Conservation (phyloP, 2,329 filamentous ascomycete genomes). For the Penicillium brasilianum region DNA sequence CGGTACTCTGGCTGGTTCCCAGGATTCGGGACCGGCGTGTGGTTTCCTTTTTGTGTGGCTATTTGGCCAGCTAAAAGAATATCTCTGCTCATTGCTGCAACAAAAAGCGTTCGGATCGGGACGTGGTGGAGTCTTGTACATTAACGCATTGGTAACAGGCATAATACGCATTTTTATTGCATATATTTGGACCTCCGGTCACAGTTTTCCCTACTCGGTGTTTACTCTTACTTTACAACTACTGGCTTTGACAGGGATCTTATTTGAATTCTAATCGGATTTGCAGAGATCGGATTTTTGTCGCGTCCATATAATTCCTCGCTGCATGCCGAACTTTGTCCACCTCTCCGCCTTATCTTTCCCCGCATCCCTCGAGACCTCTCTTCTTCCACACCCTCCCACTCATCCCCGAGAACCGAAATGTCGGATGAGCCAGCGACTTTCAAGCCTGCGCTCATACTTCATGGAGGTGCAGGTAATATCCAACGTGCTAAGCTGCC, state of each 20-base stretch:
- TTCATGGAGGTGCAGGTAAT: constrained; percentile 76
- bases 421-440: constrained; percentile 12
- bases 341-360: constrained; percentile 17
- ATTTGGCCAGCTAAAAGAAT: constrained; percentile 17
- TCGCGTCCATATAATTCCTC: not conserved
- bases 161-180: constrained; percentile 33
- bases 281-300: not conserved
- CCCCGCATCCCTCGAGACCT: constrained; percentile 18
- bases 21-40: constrained; percentile 27
- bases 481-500: constrained; percentile 66
- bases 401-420: not conserved
- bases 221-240: not conserved
- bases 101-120: constrained; percentile 19
- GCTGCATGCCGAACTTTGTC: not conserved
- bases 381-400: not conserved
- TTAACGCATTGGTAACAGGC: constrained; percentile 40
- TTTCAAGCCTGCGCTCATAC: constrained; percentile 65
- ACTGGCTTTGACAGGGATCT: not conserved
- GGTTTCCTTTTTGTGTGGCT: constrained; percentile 21
- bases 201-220: not conserved
- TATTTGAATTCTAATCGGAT: not conserved
- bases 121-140: constrained; percentile 39
- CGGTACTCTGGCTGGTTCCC: constrained; percentile 35
- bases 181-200: constrained; percentile 8
- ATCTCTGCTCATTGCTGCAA: constrained; percentile 26